Percentiles rank a stretch among this genome's conserved stretches.
phyloP scores from a whole-genome alignment of 139 green algal genomes.

The Coelastrella sp. region DNA sequence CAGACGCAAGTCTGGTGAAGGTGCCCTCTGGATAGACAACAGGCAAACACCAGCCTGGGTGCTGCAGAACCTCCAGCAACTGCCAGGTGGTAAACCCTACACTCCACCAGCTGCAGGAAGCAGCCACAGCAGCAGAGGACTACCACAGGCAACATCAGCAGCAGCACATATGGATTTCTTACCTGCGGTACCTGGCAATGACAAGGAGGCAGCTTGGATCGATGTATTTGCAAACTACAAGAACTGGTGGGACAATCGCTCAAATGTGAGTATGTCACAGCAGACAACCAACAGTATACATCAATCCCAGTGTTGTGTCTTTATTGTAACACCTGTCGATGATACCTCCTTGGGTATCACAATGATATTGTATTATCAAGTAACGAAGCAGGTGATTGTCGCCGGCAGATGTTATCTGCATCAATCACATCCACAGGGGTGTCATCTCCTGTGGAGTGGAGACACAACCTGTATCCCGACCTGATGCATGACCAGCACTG shows the following conservation, averaged over 20 bases:
- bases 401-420: no score
- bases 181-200: not conserved
- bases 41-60: constrained; percentile 24
- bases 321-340: no score
- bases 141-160: not conserved
- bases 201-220: not conserved
- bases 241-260: constrained; percentile 21
- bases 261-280: constrained; percentile 32
- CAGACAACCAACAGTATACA: no score
- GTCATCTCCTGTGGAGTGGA: no score
- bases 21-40: constrained; percentile 28
- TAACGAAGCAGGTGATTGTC: no score
- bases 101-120: not conserved
- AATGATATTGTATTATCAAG: no score
- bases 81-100: not conserved
- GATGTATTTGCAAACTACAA: constrained; percentile 11
- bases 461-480: no score
- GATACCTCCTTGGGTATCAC: no score
- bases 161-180: not conserved
- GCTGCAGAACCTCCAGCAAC: not conserved
- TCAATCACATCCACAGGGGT: no score
- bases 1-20: not conserved
- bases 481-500: no score
- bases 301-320: no score
- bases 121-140: not conserved